Conservation (phyloP, 169 alveolate species). For the Amoebophrya sp. region DNA sequence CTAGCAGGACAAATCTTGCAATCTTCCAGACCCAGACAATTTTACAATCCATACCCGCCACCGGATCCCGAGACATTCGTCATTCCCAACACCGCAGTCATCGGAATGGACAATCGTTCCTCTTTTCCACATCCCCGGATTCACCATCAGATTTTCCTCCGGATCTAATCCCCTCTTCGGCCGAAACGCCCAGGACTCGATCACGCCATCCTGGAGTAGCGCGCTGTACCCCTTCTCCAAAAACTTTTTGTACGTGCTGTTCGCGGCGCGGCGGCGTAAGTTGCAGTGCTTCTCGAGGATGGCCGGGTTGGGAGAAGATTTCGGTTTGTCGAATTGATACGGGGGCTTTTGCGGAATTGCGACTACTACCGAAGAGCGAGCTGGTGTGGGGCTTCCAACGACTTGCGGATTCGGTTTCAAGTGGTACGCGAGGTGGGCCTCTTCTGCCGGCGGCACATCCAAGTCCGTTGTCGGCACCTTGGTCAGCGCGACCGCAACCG, state of each 20-base stretch:
- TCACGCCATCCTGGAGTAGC: neutral
- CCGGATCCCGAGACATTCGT: neutral
- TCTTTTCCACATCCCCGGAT: neutral
- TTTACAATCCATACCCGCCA: too few relatives aligned
- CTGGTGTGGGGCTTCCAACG: too few relatives aligned
- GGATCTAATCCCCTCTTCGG: neutral
- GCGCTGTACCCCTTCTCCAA: neutral
- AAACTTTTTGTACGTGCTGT: neutral
- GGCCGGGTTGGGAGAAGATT: neutral
- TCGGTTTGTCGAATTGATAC: too few relatives aligned
- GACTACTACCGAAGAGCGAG: too few relatives aligned
- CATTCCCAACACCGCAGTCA: neutral
- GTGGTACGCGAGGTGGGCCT: too few relatives aligned
- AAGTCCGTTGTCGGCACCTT: too few relatives aligned
- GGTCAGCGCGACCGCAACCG: too few relatives aligned
- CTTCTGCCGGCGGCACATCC: too few relatives aligned
- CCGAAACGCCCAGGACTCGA: neutral
- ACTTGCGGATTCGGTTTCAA: too few relatives aligned
- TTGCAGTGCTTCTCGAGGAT: neutral
- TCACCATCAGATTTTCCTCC: neutral
- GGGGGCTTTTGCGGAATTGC: too few relatives aligned
- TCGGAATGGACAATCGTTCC: neutral
- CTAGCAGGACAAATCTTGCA: too few relatives aligned
- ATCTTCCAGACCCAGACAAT: too few relatives aligned
- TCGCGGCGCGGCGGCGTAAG: neutral